These are phyloP conservation scores for Chimonanthus praecox DNA, from an alignment of 164 flowering plant species.

Conservation along the genomic window DNA sequence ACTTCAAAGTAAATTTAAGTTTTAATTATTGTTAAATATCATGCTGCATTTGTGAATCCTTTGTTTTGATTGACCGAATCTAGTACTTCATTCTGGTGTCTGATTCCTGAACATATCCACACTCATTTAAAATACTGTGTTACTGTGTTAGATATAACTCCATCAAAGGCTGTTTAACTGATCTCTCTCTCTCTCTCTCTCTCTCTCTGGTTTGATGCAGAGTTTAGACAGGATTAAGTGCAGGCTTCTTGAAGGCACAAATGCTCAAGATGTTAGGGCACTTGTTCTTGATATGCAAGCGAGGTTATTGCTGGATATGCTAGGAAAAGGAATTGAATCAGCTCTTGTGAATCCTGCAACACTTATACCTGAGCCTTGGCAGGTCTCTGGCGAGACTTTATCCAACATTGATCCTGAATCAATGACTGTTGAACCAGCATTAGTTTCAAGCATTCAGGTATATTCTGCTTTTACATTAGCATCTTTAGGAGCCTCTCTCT, in stretches of 20 bases:
- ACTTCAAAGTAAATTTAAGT: no score
- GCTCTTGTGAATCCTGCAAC: conserved; percentile 90
- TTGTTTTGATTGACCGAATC: no score
- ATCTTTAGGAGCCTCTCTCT: no score
- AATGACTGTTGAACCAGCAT: conserved; percentile 91
- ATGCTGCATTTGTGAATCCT: no score
- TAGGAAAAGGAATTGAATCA: conserved; percentile 98
- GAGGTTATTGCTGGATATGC: conserved; percentile 90
- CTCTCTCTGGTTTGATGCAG: conserved; percentile 33
- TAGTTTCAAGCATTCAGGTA: conserved; percentile 85
- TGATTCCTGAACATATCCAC: no score
- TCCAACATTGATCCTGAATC: conserved; percentile 71
- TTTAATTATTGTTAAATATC: no score
- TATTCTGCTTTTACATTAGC: conserved; percentile 3
- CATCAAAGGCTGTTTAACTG: not conserved
- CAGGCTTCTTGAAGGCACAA: conserved; percentile 90
- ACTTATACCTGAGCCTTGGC: conserved; percentile 91
- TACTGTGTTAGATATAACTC: not conserved
- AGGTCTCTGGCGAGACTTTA: conserved; percentile 70
- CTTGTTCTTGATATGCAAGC: conserved; percentile 99
- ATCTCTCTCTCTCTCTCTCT: not conserved
- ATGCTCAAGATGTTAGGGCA: conserved; percentile 98
- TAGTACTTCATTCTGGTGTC: no score
- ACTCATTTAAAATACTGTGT: no score
- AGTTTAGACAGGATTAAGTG: conserved; percentile 96